Percentiles rank a stretch among this genome's conserved stretches.
phyloP scores from a whole-genome alignment of 2,329 filamentous ascomycete species.

The Diaporthe vexans region DNA sequence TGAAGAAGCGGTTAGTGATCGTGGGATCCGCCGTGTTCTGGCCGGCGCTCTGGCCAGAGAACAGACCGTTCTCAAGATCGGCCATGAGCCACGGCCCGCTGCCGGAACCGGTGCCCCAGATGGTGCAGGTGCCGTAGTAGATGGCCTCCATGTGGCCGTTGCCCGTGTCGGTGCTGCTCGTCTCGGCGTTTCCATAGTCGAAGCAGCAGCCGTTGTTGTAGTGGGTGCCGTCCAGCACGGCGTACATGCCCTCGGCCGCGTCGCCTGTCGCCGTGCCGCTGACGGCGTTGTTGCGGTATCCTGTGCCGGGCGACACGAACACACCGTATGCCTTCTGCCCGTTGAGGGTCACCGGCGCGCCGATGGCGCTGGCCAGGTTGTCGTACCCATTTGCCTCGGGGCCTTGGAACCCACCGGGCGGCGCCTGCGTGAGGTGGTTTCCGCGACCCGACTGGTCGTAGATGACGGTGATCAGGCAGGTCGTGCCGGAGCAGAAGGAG shows the following conservation, averaged over 20 bases:
- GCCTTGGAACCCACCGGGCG: conserved; percentile 68
- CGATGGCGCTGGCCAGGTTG: conserved; percentile 70
- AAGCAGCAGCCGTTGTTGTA: conserved; percentile 71
- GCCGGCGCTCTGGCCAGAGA: conserved; percentile 63
- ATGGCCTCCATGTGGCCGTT: conserved; percentile 79
- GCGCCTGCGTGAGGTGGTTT: conserved; percentile 75
- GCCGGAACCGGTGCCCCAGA: conserved; percentile 70
- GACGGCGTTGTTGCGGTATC: conserved; percentile 71
- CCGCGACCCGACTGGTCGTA: conserved; percentile 75
- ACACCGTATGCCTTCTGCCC: conserved; percentile 75
- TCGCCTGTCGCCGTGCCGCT: conserved; percentile 69
- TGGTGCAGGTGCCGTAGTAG: conserved; percentile 70
- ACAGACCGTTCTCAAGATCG: conserved; percentile 77
- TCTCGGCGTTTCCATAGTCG: conserved; percentile 71
- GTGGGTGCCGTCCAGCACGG: conserved; percentile 71
- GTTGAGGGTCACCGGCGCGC: conserved; percentile 72
- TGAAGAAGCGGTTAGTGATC: conserved; percentile 69
- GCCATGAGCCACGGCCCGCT: conserved; percentile 78
- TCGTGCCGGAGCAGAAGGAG: conserved; percentile 71
- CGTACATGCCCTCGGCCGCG: conserved; percentile 71
- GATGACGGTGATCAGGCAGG: conserved; percentile 74
- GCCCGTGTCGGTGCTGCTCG: conserved; percentile 65
- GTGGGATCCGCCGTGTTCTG: conserved; percentile 67
- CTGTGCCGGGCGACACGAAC: conserved; percentile 71
- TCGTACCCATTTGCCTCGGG: conserved; percentile 71